Percentiles rank a stretch among this genome's conserved stretches.
Evolutionary conservation across 352 stramenopile species (phyloP).

Genomic region (Phytophthora idaei): DNA sequence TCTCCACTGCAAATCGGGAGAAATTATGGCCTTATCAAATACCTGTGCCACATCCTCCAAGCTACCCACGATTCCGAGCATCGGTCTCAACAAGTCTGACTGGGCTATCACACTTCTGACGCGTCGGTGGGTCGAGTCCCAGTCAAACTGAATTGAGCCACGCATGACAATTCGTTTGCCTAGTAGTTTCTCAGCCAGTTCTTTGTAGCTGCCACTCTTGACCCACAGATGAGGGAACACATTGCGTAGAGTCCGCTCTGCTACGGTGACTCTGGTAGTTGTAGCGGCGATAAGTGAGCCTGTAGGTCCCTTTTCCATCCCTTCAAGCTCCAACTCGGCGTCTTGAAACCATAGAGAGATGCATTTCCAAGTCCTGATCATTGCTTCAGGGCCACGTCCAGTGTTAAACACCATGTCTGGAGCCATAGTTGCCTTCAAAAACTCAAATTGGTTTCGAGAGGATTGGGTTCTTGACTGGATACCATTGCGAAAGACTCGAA

Average conservation of each 20-base stretch:
- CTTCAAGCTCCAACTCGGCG: slow-evolving; percentile 16
- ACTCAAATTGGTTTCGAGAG: slow-evolving; percentile 1
- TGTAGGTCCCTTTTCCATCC: background rate
- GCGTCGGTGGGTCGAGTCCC: background rate
- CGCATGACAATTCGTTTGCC: background rate
- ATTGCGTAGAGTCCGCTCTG: background rate
- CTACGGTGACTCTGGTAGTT: slow-evolving; percentile 3
- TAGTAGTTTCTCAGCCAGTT: background rate
- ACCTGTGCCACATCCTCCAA: background rate
- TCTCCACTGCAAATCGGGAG: background rate
- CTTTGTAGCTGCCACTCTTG: too few species aligned
- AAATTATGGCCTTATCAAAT: background rate
- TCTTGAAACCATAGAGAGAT: slow-evolving; percentile 20
- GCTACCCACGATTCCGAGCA: background rate
- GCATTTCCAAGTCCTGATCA: slow-evolving; percentile 19
- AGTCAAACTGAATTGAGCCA: slow-evolving; percentile 9
- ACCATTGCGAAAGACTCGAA: slow-evolving; percentile 17
- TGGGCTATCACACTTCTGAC: background rate
- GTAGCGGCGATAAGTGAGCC: slow-evolving; percentile 1
- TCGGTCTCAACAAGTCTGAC: slow-evolving; percentile 10
- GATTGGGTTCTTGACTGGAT: background rate
- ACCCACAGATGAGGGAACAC: slow-evolving; percentile 1
- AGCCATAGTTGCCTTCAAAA: slow-evolving; percentile 1
- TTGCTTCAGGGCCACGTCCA: slow-evolving; percentile 1
- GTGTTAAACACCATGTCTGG: slow-evolving; percentile 7